Evolutionary conservation across 192 early-diverging fungal species (phyloP).

Genomic region (Rhizophagus sp.): DNA sequence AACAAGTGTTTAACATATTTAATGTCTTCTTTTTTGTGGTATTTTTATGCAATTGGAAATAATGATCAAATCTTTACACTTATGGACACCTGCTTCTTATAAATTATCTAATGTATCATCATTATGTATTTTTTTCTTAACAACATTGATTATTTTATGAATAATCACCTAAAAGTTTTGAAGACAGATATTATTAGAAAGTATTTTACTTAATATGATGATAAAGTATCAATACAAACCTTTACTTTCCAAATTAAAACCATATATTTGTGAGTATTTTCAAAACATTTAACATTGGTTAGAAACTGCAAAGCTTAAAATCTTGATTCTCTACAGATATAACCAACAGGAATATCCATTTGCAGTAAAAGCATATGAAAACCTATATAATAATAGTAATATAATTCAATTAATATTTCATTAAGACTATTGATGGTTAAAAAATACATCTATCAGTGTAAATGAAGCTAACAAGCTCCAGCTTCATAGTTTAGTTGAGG

Average conservation of each 20-base stretch:
- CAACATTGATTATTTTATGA: conserved; percentile 18
- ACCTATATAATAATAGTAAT: too few species aligned
- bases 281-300: conserved; percentile 5
- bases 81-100: conserved; percentile 22
- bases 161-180: conserved; percentile 19
- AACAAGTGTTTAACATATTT: conserved; percentile 19
- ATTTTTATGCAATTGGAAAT: conserved; percentile 17
- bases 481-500: too few species aligned
- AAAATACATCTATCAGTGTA: too few species aligned
- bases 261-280: background rate
- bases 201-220: background rate
- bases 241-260: conserved; percentile 9
- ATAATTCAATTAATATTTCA: too few species aligned
- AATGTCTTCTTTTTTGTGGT: conserved; percentile 4
- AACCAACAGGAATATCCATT: too few species aligned
- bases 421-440: too few species aligned
- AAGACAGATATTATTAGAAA: conserved; percentile 7
- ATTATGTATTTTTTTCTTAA: conserved; percentile 23
- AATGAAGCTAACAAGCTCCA: too few species aligned
- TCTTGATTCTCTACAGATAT: background rate
- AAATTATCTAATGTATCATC: conserved; percentile 23
- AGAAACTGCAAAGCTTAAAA: conserved; percentile 12
- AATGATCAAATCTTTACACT: conserved; percentile 16
- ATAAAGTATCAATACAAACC: too few species aligned
- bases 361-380: too few species aligned